A percentile compares a stretch with the other conserved stretches of the same genome.
Conservation (phyloP, 495 filamentous ascomycete species). For the Tuber microsphaerosporum region DNA sequence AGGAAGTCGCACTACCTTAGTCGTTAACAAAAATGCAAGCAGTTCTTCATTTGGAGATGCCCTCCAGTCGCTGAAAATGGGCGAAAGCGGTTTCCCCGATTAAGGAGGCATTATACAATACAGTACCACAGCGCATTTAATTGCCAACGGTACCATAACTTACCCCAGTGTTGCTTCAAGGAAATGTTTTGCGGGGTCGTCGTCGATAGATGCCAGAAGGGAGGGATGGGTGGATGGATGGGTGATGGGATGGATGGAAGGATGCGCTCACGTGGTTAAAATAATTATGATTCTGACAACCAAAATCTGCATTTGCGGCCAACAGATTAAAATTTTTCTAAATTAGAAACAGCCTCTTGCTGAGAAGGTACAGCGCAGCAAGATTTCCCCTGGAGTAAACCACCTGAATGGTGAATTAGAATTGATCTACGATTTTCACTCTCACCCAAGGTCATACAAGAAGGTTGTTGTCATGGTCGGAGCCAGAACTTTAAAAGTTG, state of each 20-base stretch:
- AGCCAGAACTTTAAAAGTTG: too few species aligned
- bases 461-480: too few species aligned
- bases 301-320: neutral
- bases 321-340: neutral
- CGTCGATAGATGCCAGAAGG: neutral
- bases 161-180: neutral
- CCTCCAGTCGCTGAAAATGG: neutral
- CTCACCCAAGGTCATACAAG: too few species aligned
- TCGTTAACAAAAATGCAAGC: neutral
- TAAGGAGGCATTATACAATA: neutral
- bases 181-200: neutral
- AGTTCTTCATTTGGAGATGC: neutral
- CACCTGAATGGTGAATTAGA: too few species aligned
- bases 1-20: neutral
- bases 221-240: neutral
- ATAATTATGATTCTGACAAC: neutral
- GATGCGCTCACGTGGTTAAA: neutral
- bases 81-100: neutral
- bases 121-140: neutral
- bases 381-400: too few species aligned
- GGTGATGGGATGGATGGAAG: neutral
- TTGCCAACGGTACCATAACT: neutral
- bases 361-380: too few species aligned
- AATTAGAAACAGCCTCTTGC: neutral
- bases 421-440: too few species aligned